Base-by-base conservation (phyloP, 768 basidiomycete genomes). In the Mycena leptocephala region DNA sequence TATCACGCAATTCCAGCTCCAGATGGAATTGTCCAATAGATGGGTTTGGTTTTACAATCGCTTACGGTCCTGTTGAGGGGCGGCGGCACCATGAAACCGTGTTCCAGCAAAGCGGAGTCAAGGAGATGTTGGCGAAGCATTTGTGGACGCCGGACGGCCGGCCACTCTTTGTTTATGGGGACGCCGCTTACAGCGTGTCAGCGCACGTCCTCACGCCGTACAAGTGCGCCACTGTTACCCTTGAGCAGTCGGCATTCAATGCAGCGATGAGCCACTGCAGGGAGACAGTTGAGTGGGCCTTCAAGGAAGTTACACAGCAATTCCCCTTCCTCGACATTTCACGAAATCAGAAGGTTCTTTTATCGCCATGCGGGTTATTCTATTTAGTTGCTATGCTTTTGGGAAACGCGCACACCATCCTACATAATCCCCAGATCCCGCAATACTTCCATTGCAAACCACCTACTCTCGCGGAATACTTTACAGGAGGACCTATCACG, bases 1-100 rank as follows among this genome's bases (percentile, higher is more conserved):
- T 77, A 77, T 41, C 76, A 77, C 32, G 68, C 74, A 3, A 10
- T 77, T 24, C 46, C 75, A 5, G 30, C 71, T 6, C 78, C 78
- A 1, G 78, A 79, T 72, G 78, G 78, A 14, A 74, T 77, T 16
- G 72, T 75, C n/a, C n/a, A n/a, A n/a, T n/a, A n/a, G n/a, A n/a
- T n/a, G n/a, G n/a, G n/a, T n/a, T n/a, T n/a, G n/a, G n/a, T n/a
- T n/a, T n/a, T n/a, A n/a, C n/a, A 16, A 75, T 77, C 26, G 28
- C 74, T 4, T 79, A 71, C 70, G 78, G 78, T 5, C 78, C 78
- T 8, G 78, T 79, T 0, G 76, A 77, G 26, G 78, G 78, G 1
- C 39, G 73, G 24, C 61, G 76, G 3, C 78, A 79, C 39, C 76
- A 79, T 43, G 72, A 77, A n/a, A 77, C 78, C 0, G 76, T 79